These are phyloP conservation scores for Saccharum officinarum DNA, from an alignment of 176 grass and related monocot genomes.

Conservation along the genomic window DNA sequence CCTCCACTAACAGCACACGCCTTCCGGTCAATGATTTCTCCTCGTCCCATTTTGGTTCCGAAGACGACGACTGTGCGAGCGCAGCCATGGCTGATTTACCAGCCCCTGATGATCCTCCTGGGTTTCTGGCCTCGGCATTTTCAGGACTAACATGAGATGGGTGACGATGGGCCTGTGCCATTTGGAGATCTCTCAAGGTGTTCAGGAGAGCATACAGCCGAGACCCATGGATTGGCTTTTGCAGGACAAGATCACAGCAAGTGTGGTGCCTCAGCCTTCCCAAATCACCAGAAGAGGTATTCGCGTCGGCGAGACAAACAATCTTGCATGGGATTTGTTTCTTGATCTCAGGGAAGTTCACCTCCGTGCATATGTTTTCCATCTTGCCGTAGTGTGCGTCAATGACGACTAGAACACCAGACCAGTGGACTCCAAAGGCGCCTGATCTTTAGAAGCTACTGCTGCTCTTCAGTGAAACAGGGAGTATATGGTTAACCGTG, in stretches of 20 bases:
- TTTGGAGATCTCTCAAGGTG: constrained; percentile 20
- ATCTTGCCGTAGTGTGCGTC: constrained; percentile 41
- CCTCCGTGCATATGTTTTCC: constrained; percentile 13
- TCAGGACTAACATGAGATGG: not conserved
- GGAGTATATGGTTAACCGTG: constrained; percentile 32
- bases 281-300: constrained; percentile 30
- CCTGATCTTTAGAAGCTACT: not conserved
- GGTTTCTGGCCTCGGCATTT: not conserved
- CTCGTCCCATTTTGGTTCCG: not conserved
- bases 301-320: constrained; percentile 47
- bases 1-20: constrained; percentile 57
- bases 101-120: no score
- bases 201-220: constrained; percentile 36
- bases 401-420: constrained; percentile 39
- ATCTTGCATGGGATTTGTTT: constrained; percentile 40
- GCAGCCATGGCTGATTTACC: not conserved
- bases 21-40: constrained; percentile 42
- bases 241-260: constrained; percentile 42
- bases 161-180: not conserved
- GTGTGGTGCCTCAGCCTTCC: constrained; percentile 10
- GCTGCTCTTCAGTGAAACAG: not conserved
- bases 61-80: not conserved
- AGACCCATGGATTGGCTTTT: constrained; percentile 67
- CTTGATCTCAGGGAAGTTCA: constrained; percentile 29
- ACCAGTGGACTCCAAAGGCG: not conserved